Evolutionary conservation across 305 asterid species (phyloP).

Genomic region (Andrographis paniculata): DNA sequence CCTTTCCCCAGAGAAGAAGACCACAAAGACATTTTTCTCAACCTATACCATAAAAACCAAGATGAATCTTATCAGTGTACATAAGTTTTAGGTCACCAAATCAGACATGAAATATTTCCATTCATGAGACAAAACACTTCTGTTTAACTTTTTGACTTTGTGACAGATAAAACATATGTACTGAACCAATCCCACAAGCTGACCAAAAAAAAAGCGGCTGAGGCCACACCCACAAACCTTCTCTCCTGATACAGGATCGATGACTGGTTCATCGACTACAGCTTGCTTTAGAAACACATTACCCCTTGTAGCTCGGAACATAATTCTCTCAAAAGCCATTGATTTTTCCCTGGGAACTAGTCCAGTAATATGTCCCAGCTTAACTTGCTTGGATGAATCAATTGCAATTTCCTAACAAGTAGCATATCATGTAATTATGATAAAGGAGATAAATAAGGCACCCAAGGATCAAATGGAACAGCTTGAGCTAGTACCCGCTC

Average conservation of each 20-base stretch:
- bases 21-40: slow-evolving; percentile 83
- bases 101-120: neutral
- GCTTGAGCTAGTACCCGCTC: slow-evolving; percentile 48
- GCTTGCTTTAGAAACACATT: slow-evolving; percentile 83
- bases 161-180: slow-evolving; percentile 2
- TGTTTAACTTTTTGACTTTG: neutral
- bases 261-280: slow-evolving; percentile 67
- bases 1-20: slow-evolving; percentile 97
- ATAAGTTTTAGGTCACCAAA: slow-evolving; percentile 4
- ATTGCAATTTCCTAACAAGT: slow-evolving; percentile 41
- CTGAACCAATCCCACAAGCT: slow-evolving; percentile 5
- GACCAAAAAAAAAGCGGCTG: neutral
- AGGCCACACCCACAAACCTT: slow-evolving; percentile 44
- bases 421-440: slow-evolving; percentile 15
- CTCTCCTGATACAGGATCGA: slow-evolving; percentile 89
- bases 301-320: slow-evolving; percentile 98
- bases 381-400: slow-evolving; percentile 93
- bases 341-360: slow-evolving; percentile 90
- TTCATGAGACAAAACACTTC: neutral
- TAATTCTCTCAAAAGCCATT: slow-evolving; percentile 93
- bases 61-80: slow-evolving; percentile 10
- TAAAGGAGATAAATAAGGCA: slow-evolving; percentile 14
- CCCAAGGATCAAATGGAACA: slow-evolving; percentile 14
- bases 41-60: slow-evolving; percentile 43
- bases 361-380: slow-evolving; percentile 83